These are phyloP conservation scores for Nothophytophthora sp. DNA, from an alignment of 352 stramenopile species.

Conservation along the genomic window DNA sequence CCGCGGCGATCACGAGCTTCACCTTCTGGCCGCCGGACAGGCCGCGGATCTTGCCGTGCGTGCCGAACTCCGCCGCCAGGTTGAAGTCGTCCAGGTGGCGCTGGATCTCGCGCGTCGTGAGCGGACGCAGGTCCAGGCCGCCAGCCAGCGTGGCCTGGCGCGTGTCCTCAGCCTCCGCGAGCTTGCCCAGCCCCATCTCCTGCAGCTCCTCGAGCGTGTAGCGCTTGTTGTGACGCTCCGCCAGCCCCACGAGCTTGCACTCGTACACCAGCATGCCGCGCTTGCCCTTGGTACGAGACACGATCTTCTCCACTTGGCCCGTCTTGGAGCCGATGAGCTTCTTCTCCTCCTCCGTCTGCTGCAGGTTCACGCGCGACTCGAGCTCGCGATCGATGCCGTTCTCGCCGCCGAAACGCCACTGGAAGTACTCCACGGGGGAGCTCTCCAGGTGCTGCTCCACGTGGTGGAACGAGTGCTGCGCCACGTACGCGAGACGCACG, in stretches of 20 bases:
- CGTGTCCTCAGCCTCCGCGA: conserved; percentile 65
- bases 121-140: conserved; percentile 59
- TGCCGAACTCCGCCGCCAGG: conserved; percentile 69
- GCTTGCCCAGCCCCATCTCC: conserved; percentile 66
- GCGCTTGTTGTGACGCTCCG: conserved; percentile 61
- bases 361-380: conserved; percentile 85
- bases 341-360: conserved; percentile 93
- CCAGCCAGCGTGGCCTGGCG: conserved; percentile 59
- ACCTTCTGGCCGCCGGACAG: conserved; percentile 84
- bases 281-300: conserved; percentile 82
- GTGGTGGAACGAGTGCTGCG: conserved; percentile 98
- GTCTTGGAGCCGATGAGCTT: conserved; percentile 89
- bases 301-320: conserved; percentile 95
- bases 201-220: conserved; percentile 71
- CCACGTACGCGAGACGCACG: conserved; percentile 95
- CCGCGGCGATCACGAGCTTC: conserved; percentile 76
- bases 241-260: conserved; percentile 84
- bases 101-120: conserved; percentile 75
- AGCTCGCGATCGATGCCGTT: conserved; percentile 96
- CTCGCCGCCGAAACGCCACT: conserved; percentile 96
- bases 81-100: conserved; percentile 78
- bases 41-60: conserved; percentile 77
- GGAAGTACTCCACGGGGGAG: conserved; percentile 97
- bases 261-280: conserved; percentile 87
- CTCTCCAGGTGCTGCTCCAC: conserved; percentile 95